Conservation (phyloP, 2,329 filamentous ascomycete species). For the Colletotrichum sp. region DNA sequence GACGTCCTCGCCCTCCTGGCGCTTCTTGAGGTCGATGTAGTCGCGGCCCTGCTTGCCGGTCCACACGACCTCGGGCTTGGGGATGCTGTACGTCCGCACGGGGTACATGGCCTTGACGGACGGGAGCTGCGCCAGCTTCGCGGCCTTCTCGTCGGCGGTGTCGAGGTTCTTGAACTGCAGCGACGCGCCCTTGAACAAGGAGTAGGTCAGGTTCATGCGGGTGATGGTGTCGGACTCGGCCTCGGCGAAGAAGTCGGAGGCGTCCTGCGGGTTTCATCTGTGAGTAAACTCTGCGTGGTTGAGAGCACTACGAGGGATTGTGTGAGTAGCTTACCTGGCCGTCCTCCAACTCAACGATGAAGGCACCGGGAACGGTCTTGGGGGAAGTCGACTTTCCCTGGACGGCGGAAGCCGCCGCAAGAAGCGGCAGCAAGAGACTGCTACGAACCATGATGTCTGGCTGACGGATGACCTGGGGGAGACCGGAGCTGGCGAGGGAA, state of each 20-base stretch:
- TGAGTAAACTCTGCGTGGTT: not conserved
- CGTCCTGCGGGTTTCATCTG: slow-evolving; percentile 36
- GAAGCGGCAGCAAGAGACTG: slow-evolving; percentile 36
- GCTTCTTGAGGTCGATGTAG: slow-evolving; percentile 32
- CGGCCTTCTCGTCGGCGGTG: slow-evolving; percentile 46
- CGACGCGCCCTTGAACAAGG: slow-evolving; percentile 60
- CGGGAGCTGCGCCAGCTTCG: slow-evolving; percentile 44
- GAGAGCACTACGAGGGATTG: not conserved
- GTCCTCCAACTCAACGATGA: slow-evolving; percentile 59
- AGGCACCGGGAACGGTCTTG: slow-evolving; percentile 48
- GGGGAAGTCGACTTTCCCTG: slow-evolving; percentile 27
- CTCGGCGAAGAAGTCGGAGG: slow-evolving; percentile 41
- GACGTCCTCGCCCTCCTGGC: slow-evolving; percentile 28
- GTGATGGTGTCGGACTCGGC: slow-evolving; percentile 45
- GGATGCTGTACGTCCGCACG: slow-evolving; percentile 48
- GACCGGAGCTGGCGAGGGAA: slow-evolving; percentile 7
- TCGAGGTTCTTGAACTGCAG: slow-evolving; percentile 54
- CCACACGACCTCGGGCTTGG: slow-evolving; percentile 50
- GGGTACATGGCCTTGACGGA: slow-evolving; percentile 56
- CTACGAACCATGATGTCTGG: slow-evolving; percentile 40
- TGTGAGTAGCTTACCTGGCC: slow-evolving; percentile 41
- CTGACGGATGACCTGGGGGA: slow-evolving; percentile 11
- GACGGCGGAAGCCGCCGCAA: slow-evolving; percentile 36
- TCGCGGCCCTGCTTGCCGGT: slow-evolving; percentile 36
- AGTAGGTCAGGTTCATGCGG: slow-evolving; percentile 53